phyloP scores from a whole-genome alignment of 352 stramenopile genomes.

The Phytophthora foliorum region DNA sequence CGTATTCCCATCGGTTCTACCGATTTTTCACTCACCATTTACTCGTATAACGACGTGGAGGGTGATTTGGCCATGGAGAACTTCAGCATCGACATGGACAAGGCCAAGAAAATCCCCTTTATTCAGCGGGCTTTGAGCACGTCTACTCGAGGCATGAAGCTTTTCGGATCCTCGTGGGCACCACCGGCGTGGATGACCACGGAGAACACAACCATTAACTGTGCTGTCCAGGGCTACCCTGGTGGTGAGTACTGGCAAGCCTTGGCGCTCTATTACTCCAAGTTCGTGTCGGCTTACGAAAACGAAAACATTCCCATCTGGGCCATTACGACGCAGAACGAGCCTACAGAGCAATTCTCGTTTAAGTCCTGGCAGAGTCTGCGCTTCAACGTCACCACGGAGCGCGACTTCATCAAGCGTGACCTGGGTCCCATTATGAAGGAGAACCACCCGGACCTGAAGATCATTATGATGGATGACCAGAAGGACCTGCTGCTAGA shows the following conservation, averaged over 20 bases:
- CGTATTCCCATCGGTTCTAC: conserved; percentile 87
- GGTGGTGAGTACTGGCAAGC: conserved; percentile 77
- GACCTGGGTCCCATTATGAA: conserved; percentile 79
- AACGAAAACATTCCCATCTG: conserved; percentile 75
- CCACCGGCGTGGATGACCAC: conserved; percentile 90
- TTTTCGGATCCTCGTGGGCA: conserved; percentile 87
- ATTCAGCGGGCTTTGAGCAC: conserved; percentile 66
- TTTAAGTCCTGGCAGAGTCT: conserved; percentile 71
- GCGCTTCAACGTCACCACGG: conserved; percentile 52
- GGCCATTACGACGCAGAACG: conserved; percentile 90
- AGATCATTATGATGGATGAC: conserved; percentile 89
- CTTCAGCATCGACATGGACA: conserved; percentile 91
- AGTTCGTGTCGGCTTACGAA: conserved; percentile 88
- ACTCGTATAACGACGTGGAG: conserved; percentile 88
- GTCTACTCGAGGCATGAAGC: conserved; percentile 55
- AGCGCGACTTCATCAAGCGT: conserved; percentile 79
- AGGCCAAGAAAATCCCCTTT: conserved; percentile 78
- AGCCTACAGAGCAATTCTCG: conserved; percentile 61
- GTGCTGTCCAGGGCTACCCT: conserved; percentile 58
- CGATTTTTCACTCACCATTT: conserved; percentile 89
- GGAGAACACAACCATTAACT: conserved; percentile 68
- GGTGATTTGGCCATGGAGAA: conserved; percentile 83
- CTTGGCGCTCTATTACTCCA: conserved; percentile 87
- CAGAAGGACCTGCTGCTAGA: conserved; percentile 72
- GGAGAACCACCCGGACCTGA: conserved; percentile 76